Base-by-base conservation (phyloP, 2,329 filamentous ascomycete genomes). In the Biscogniauxia sp. region DNA sequence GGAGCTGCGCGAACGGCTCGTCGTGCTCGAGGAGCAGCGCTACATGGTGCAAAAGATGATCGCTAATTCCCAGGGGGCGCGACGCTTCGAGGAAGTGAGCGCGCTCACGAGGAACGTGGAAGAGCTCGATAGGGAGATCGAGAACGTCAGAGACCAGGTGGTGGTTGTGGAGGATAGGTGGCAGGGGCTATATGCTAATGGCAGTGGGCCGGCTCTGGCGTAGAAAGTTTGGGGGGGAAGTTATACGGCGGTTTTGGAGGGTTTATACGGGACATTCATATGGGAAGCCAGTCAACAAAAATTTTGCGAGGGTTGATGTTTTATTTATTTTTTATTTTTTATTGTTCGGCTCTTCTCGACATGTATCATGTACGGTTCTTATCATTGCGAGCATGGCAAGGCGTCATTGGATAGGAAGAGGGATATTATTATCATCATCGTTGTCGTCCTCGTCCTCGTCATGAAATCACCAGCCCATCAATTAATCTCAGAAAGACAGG, bases 11-110 rank as follows among this genome's bases (percentile, higher is more conserved):
- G 93, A 97, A 70, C 82, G 87, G 3, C 78, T 97, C 13, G 90
- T 95, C 28, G 88, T 97, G 6, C 81, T 97, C 0, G 92, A 97
- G 74, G 93, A 97, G 76, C 93, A 97, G 74, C 89, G 88, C 65
- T 96, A 96, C 75, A 87, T 97, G 76, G 92, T 97, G 0, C 86
- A 88, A 45, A 88, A 91, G 68, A 96, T 96, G 92, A 86, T 96
- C 52, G 85, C 85, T 7, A 86, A 88, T 62, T 92, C 93, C 0
- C 89, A 88, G 54, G 88, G 88, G 51, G 85, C 90, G 11, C 81
- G 91, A 26, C 87, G 91, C 61, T 96, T 96, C 67, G 93, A 97
- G 70, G 93, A 97, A 75, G 91, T 96, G 2, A 85, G 87, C 59
- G 91, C 91, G 11, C 77, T 97, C 59, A 88, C 88, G 3, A 83